These are phyloP conservation scores for Talaromyces ruber DNA, from an alignment of 495 filamentous ascomycete genomes.

Conservation along the genomic window DNA sequence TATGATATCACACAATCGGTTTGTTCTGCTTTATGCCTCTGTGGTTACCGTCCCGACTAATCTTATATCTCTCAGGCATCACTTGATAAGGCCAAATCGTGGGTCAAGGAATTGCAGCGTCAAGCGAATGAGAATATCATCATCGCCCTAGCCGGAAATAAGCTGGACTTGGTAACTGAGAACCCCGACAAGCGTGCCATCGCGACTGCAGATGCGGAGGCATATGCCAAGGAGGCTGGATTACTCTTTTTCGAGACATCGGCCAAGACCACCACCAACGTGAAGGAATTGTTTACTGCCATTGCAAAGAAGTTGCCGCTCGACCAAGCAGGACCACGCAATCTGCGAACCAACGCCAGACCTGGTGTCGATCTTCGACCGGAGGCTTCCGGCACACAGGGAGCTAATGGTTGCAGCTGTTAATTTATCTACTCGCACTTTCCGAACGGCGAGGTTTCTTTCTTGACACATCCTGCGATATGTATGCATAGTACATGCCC, in stretches of 20 bases:
- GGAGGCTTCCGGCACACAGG: slow-evolving; percentile 68
- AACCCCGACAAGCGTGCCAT: slow-evolving; percentile 92
- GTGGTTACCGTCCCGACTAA: neutral
- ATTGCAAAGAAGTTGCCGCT: slow-evolving; percentile 96
- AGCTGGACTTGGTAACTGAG: slow-evolving; percentile 85
- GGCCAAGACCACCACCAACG: slow-evolving; percentile 93
- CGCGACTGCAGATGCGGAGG: slow-evolving; percentile 78
- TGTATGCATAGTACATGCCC: neutral
- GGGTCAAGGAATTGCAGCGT: slow-evolving; percentile 98
- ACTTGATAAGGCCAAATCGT: slow-evolving; percentile 95
- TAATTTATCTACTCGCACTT: slow-evolving; percentile 23
- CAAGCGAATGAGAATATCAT: slow-evolving; percentile 99
- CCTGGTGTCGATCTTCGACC: slow-evolving; percentile 75
- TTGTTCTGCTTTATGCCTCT: slow-evolving; percentile 23
- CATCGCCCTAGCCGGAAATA: slow-evolving; percentile 96
- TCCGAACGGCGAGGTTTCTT: neutral
- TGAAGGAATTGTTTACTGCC: slow-evolving; percentile 91
- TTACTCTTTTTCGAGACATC: slow-evolving; percentile 97
- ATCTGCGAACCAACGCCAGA: slow-evolving; percentile 64
- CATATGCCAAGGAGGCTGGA: slow-evolving; percentile 86
- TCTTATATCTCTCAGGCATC: slow-evolving; percentile 55
- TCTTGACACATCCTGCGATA: neutral
- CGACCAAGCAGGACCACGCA: slow-evolving; percentile 84
- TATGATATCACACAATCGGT: slow-evolving; percentile 99
- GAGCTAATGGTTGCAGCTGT: slow-evolving; percentile 67